Evolutionary conservation across 345 rosid species (phyloP), one percentile per base, ranked within the genome.

Genomic region (Clausena lansium): DNA sequence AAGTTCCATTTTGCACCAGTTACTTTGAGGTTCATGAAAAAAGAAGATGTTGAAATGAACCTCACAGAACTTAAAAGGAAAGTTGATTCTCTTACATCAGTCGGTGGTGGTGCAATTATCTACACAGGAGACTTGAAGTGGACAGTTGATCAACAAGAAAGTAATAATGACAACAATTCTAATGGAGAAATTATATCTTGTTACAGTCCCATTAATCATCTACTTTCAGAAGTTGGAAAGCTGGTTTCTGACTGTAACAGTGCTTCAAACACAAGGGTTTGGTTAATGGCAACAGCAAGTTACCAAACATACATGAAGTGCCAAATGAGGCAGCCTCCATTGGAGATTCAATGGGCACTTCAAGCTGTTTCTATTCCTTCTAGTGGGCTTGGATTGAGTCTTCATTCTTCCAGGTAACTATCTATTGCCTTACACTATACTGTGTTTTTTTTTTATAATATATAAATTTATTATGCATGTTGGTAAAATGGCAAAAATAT

Each of bases 301-400:
- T 89, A 89, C 76, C 91, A 94, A 74, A 90, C 97, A 66, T 94
- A 94, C 82, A 86, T 86, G 86, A 91, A 84, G 81, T 91, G 97
- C 78, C 96, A 92, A 73, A 91, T 88, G 93, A 91, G 85, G 77
- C 94, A 88, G 73, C 97, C 96, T 82, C 84, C 93, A 72, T 90
- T 94, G 76, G 98, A 94, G 81, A 78, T 80, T 70, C 92, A 91
- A 66, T 94, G 98, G 98, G 84, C 84, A 71, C 88, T 92, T 81
- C 94, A 91, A 83, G 90, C 94, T 77, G 93, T 94, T 77, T 89
- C 97, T 13, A 80, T 92, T 84, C 98, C 97, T 24, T 87, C 97
- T 20, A 90, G 88, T 70, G 98, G 89, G 66, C 92, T 94, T 82
- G 91, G 88, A 20, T 76, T 94, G 82, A 88, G 90, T 76, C 97